These are phyloP conservation scores for Verticillium dahliae DNA, from an alignment of 2,329 filamentous ascomycete genomes.

Conservation along the genomic window DNA sequence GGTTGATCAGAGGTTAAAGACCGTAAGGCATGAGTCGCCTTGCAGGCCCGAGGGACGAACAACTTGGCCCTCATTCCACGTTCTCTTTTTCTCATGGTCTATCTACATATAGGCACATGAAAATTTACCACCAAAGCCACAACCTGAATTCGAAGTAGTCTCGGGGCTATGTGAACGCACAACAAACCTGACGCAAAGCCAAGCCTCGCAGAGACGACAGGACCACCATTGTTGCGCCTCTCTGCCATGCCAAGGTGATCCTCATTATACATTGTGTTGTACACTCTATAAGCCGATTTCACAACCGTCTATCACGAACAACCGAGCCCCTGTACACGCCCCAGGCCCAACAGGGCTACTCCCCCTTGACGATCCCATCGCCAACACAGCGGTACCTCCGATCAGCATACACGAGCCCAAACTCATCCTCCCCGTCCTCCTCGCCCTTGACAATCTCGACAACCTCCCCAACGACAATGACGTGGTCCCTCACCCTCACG, in stretches of 20 bases:
- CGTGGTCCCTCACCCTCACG: slow-evolving; percentile 42
- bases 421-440: slow-evolving; percentile 20
- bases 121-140: not conserved
- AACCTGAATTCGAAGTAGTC: not conserved
- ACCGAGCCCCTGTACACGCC: not conserved
- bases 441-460: slow-evolving; percentile 31
- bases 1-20: no score
- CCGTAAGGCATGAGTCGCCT: no score
- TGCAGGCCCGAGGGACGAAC: no score
- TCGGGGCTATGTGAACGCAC: not conserved
- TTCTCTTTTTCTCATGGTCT: no score
- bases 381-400: slow-evolving; percentile 39
- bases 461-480: slow-evolving; percentile 46
- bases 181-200: not conserved
- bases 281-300: not conserved
- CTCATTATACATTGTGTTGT: not conserved
- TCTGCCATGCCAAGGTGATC: not conserved
- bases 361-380: slow-evolving; percentile 19
- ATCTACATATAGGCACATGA: not conserved
- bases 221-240: not conserved
- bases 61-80: no score
- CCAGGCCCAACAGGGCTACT: not conserved
- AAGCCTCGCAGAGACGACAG: not conserved
- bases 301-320: not conserved
- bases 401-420: slow-evolving; percentile 44